These are phyloP conservation scores for Plectosphaerella plurivora DNA, from an alignment of 2,329 filamentous ascomycete genomes.

Conservation along the genomic window DNA sequence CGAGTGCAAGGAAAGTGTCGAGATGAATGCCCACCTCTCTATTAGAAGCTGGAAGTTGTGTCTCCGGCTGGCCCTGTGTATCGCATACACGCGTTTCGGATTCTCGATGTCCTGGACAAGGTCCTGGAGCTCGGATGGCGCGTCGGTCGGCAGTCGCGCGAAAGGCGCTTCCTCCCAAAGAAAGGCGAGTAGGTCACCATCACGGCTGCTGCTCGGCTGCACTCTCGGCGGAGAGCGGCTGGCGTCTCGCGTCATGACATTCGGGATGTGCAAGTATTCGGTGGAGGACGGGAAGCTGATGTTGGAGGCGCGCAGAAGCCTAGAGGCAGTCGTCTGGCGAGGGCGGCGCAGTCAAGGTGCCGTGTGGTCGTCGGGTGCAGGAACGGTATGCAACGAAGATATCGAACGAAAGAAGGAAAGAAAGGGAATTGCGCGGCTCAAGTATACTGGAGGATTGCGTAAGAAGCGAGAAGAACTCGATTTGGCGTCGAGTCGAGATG, in stretches of 20 bases:
- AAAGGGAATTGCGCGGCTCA: no score
- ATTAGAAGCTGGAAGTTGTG: constrained; percentile 64
- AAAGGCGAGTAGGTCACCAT: constrained; percentile 47
- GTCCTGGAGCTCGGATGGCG: constrained; percentile 52
- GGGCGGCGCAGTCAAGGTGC: neutral
- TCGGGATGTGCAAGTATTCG: constrained; percentile 8
- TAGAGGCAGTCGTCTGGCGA: neutral
- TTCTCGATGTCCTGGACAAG: constrained; percentile 56
- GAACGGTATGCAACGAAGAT: no score
- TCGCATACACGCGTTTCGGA: constrained; percentile 55
- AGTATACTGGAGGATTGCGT: no score
- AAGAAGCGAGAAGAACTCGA: no score
- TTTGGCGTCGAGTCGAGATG: no score
- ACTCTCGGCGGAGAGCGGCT: constrained; percentile 27
- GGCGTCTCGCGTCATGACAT: constrained; percentile 48
- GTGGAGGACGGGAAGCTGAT: neutral
- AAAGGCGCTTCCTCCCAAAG: constrained; percentile 58
- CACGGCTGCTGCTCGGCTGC: constrained; percentile 25
- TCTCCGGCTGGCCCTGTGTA: constrained; percentile 56
- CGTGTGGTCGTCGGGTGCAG: neutral
- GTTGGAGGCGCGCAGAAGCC: no score
- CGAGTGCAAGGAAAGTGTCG: constrained; percentile 7
- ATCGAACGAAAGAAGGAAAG: no score
- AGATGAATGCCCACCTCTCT: constrained; percentile 49
- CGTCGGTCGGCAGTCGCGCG: constrained; percentile 54